Evolutionary conservation across 371 early-diverging fungal species (phyloP), one percentile per base, ranked within the genome.

Genomic region (Mortierella sp.): DNA sequence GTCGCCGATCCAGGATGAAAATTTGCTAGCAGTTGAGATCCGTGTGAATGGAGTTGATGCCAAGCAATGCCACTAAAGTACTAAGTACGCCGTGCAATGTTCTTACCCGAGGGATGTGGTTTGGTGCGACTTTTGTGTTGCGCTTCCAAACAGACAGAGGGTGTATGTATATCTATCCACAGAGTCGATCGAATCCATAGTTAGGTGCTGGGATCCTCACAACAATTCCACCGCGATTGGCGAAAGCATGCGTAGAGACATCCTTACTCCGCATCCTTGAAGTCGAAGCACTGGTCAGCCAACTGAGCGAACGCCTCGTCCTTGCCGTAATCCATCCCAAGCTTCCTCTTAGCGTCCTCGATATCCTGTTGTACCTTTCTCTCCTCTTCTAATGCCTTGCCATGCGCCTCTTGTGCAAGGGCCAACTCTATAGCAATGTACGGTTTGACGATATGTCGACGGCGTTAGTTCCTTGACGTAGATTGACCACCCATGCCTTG

Each of bases 61-160:
- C n/a, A n/a, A n/a, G n/a, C n/a, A 30, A 23, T 45, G 26, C 6
- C 18, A 34, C 10, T 4, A 34, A 10, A 34, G 34, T 34, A 4
- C 34, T 34, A 10, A 34, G 34, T 10, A 34, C 34, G 34, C 34
- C 10, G 7, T 10, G 34, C 4, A 34, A 7, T 10, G 34, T 4
- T 34, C 49, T 67, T 85, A 90, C 86, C 97, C 97, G 12, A 95
- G 83, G 46, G 82, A 82, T 34, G 89, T 87, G 23, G 83, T 80
- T 5, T 78, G 71, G 8, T 73, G 64, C 30, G 85, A 84, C 56
- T 90, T 90, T 84, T 96, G 97, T 13, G 82, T 63, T 0, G 90
- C 94, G 8, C 69, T 78, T 19, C 89, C 94, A 73, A 93, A 83
- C 50, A 94, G 70, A 80, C 97, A 97, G 5, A 95, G 58, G 28